phyloP scores from a whole-genome alignment of 441 rosid genomes.

The Pelargonium australe region DNA sequence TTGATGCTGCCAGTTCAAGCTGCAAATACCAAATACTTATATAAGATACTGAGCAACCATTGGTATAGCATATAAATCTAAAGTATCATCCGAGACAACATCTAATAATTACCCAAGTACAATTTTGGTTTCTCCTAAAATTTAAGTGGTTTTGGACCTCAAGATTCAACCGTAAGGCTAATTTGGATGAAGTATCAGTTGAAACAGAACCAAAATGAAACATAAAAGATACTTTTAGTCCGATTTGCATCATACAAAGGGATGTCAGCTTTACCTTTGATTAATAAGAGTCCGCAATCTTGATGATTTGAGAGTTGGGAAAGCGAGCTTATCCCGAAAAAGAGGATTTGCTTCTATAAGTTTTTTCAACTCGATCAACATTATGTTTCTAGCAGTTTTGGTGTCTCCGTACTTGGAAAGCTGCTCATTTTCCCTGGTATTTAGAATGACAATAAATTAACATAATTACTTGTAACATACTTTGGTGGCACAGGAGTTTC shows the following conservation, averaged over 20 bases:
- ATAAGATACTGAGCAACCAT: conserved; percentile 43
- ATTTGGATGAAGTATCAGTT: not conserved
- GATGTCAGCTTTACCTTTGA: conserved; percentile 45
- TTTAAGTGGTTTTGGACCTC: not conserved
- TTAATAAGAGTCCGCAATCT: conserved; percentile 72
- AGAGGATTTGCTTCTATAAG: conserved; percentile 80
- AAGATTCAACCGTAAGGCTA: not conserved
- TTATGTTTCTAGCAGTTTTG: conserved; percentile 67
- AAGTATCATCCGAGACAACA: too few species aligned
- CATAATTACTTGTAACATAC: not conserved
- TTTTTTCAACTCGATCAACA: conserved; percentile 70
- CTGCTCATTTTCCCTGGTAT: conserved; percentile 68
- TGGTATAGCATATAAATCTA: too few species aligned
- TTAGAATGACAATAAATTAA: conserved; percentile 7
- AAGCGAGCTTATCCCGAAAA: conserved; percentile 79
- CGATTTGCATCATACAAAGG: not conserved
- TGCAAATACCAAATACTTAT: conserved; percentile 24
- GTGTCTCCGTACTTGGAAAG: conserved; percentile 74
- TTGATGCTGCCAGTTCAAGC: conserved; percentile 88
- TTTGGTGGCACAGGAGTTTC: not conserved
- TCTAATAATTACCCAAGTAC: not conserved
- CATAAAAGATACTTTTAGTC: not conserved
- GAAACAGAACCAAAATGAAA: not conserved
- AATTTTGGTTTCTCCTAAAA: not conserved
- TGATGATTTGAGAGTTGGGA: conserved; percentile 69